phyloP scores from a whole-genome alignment of 345 rosid genomes.

The Hirschfeldia incana region DNA sequence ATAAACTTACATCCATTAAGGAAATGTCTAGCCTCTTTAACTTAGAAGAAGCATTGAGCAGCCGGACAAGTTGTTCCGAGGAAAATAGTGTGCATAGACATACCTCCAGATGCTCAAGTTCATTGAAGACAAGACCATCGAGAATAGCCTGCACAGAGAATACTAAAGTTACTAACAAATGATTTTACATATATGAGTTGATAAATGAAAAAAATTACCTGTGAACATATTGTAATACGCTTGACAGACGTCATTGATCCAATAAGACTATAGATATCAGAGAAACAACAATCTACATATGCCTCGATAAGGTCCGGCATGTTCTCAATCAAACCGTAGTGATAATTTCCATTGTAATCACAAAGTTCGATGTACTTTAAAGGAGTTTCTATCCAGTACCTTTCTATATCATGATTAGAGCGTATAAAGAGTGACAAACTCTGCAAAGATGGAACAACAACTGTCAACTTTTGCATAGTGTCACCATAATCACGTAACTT shows the following conservation, averaged over 20 bases:
- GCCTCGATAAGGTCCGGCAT: conserved; percentile 20
- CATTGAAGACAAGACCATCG: neutral
- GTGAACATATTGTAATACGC: neutral
- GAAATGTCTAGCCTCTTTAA: neutral
- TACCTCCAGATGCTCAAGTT: neutral
- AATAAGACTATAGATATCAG: neutral
- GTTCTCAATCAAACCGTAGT: neutral
- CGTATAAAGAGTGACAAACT: neutral
- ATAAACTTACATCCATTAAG: neutral
- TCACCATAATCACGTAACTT: fast-evolving
- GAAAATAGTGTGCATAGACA: neutral
- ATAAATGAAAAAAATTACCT: neutral
- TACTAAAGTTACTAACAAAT: neutral
- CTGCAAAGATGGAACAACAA: neutral
- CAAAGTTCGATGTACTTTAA: neutral
- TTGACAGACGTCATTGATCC: conserved; percentile 5
- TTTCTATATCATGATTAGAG: neutral
- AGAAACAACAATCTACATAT: neutral
- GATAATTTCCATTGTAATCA: neutral
- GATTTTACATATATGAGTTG: neutral
- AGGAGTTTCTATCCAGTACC: neutral
- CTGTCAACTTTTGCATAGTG: neutral
- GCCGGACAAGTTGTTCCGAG: neutral
- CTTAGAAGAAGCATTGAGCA: conserved; percentile 9
- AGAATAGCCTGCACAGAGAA: neutral